Percentiles rank a stretch among this genome's conserved stretches.
Evolutionary conservation across 192 early-diverging fungal species (phyloP).

Genomic region (Coemansia interrupta): DNA sequence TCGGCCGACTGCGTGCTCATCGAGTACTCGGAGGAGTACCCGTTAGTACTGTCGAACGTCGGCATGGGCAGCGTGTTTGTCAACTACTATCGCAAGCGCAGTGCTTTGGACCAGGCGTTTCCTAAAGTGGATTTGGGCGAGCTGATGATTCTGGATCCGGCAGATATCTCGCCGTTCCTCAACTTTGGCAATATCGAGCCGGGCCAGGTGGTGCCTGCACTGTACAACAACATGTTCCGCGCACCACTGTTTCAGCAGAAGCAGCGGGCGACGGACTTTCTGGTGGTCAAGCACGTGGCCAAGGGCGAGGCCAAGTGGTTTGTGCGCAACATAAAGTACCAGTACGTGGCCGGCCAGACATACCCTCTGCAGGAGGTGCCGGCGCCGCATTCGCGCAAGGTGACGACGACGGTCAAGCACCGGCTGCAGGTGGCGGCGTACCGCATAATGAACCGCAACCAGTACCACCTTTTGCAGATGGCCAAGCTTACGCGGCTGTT

Average conservation of each 20-base stretch:
- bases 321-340: slow-evolving; percentile 73
- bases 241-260: slow-evolving; percentile 86
- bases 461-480: slow-evolving; percentile 69
- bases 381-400: slow-evolving; percentile 88
- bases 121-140: slow-evolving; percentile 82
- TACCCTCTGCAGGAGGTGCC: slow-evolving; percentile 94
- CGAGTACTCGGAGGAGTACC: slow-evolving; percentile 97
- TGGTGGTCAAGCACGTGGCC: slow-evolving; percentile 74
- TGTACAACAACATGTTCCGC: slow-evolving; percentile 93
- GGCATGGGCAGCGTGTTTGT: slow-evolving; percentile 94
- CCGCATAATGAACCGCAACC: slow-evolving; percentile 81
- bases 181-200: slow-evolving; percentile 92
- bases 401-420: slow-evolving; percentile 80
- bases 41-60: slow-evolving; percentile 83
- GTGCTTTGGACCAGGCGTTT: slow-evolving; percentile 72
- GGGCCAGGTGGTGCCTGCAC: slow-evolving; percentile 80
- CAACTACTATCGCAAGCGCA: slow-evolving; percentile 92
- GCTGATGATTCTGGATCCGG: slow-evolving; percentile 78
- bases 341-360: slow-evolving; percentile 88
- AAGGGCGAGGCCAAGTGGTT: slow-evolving; percentile 83
- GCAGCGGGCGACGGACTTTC: slow-evolving; percentile 70
- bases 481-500: slow-evolving; percentile 76
- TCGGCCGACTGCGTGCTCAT: slow-evolving; percentile 75
- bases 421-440: slow-evolving; percentile 86
- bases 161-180: slow-evolving; percentile 90